Evolutionary conservation across 2,329 filamentous ascomycete species (phyloP), one percentile per base, ranked within the genome.

Genomic region (Penicillium olsonii): DNA sequence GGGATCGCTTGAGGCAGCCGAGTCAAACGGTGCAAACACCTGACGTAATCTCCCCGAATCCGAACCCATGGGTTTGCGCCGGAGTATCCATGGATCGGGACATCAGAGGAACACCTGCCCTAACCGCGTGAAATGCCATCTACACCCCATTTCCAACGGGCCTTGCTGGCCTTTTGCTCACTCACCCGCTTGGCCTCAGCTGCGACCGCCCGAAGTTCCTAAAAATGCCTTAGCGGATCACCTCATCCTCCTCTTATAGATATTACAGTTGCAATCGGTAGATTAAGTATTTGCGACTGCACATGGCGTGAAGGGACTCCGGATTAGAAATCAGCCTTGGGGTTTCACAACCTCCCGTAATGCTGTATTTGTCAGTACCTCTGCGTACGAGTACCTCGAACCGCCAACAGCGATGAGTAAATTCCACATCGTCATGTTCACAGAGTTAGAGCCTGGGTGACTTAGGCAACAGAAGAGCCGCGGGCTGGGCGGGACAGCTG

Each of bases 381-480:
- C 2, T 12, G 18, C 7, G 22, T 24, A 24, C 22, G 22, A 41
- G 15, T 18, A 33, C 26, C 31, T 33, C 15, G n/a, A 46, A 37
- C 1, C 14, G 9, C 11, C 12, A 20, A 29, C 19, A 7, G 37
- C 22, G 15, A 34, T 37, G 42, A 45, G 45, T 27, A 20, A 14
- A 18, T 29, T 44, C 5, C 18, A n/a, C 39, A 6, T 20, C 17
- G 7, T 19, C 26, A 45, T 45, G 14, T 29, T 24, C 27, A 34
- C 20, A 45, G 27, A 29, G 27, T 8, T 10, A 12, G 15, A 24
- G 27, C 38, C 34, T 42, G 37, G 41, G 45, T 56, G 51, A 52
- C 52, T 53, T 54, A 57, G 53, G 55, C 55, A 57, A 29, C 50
- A 57, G 53, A 22, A 27, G 22, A 8, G 22, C 22, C 8, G 22